Base-by-base conservation (phyloP, 192 early-diverging fungal species). In the Coemansia furcata region DNA sequence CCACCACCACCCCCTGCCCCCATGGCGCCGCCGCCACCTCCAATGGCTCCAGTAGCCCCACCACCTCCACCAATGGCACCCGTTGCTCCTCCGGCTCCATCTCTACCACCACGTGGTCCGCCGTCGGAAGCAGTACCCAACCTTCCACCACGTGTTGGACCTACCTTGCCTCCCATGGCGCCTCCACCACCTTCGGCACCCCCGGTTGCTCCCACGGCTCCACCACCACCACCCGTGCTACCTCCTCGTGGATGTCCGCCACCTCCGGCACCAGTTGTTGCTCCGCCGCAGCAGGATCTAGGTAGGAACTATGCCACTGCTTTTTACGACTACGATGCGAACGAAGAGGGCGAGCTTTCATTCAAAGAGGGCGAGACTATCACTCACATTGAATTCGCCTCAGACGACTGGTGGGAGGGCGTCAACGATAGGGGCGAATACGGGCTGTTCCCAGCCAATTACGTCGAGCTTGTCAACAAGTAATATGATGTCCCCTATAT, bases 361-460 rank as follows among this genome's bases (percentile, higher is more conserved):
- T 96, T 98, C 70, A 36, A 32, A 1, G 91, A 89, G 19, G 90
- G 89, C 36, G 91, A 95, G 19, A 44, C 73, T 4, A 94, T 98
- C 65, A 83, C 77, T 4, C 72, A 93, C 29, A 92, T 98, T 64
- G 90, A 90, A 65, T 91, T 91, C 72, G 88, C 90, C 1, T 88
- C 86, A 12, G 91, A 93, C 9, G 96, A 94, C 35, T 98, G 96
- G 96, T 98, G 96, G 96, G 86, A 89, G 66, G 96, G 96, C 37
- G 74, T 69, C 39, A 80, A 79, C 35, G 40, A 67, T 38, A 72
- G 67, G 52, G 89, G 89, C 32, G 60, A 77, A 19, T 66, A 77
- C 43, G 92, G 92, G 19, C 65, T 93, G 67, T 93, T 93, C 84
- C 92, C 92, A n/a, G 87, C 88, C 80, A 89, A 86, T 71, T 73